Evolutionary conservation across 2,329 filamentous ascomycete genomes (phyloP), one percentile per base, ranked within the genome.

Genomic region (Hypoxylon sp.): DNA sequence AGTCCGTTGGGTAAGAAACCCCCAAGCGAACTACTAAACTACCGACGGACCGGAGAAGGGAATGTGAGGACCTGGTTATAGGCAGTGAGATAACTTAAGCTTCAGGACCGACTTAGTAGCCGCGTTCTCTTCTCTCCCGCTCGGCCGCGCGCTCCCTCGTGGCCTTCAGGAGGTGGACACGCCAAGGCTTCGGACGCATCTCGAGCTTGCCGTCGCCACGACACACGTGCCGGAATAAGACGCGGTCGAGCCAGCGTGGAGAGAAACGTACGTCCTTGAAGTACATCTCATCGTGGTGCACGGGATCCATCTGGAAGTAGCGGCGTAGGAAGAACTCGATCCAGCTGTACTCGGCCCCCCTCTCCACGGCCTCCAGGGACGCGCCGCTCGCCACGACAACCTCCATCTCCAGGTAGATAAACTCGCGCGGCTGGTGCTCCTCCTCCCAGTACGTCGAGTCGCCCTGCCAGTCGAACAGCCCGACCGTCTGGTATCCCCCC

Each of bases 401-500:
- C 7, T 74, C 68, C 26, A 73, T 56, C 19, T 72, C 65, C 15
- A 76, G 43, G 13, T 60, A 69, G 11, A 72, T 69, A 65, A 80
- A 81, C 46, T 77, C 70, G 6, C 76, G 75, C 2, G 58, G 13
- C 57, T 79, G 80, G 19, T 70, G 66, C 0, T 62, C 57, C 0
- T 73, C 69, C 1, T 67, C 52, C 37, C 77, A 72, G 65, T 82
- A 80, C 0, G 77, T 63, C 2, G 56, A 64, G 22, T 70, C 67
- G 48, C 46, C 0, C 73, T 52, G 2, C 79, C 74, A 2, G 7
- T 34, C 3, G 32, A 37, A 37, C 11, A 37, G 15, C 5, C 32
- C 32, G 2, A 74, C 50, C 43, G 79, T 80, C 8, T 78, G 70
- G 74, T 80, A 84, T 2, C 73, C 73, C 28, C 73, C 74, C 44